phyloP scores from a whole-genome alignment of 164 flowering plant genomes.

The Sedum album region DNA sequence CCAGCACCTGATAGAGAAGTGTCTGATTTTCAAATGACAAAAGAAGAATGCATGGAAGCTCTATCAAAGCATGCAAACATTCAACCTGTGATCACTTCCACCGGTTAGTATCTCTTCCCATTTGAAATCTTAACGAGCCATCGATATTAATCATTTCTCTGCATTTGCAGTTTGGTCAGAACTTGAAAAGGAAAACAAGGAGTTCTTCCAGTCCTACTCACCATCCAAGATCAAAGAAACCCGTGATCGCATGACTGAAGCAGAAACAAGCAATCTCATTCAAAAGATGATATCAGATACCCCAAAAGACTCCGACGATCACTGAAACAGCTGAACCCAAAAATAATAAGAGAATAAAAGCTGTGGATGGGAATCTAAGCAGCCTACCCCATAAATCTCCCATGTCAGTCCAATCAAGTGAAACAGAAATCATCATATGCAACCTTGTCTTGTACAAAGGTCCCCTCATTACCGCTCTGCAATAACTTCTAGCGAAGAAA shows the following conservation, averaged over 20 bases:
- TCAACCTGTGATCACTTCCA: too few relatives aligned
- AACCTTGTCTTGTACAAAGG: background rate
- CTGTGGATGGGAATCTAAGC: too few relatives aligned
- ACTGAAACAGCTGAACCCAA: conserved; percentile 7
- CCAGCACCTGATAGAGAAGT: too few relatives aligned
- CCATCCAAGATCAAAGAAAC: conserved; percentile 21
- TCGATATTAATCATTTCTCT: background rate
- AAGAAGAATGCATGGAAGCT: too few relatives aligned
- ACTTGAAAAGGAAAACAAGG: too few relatives aligned
- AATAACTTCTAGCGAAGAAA: background rate
- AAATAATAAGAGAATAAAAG: too few relatives aligned
- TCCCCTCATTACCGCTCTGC: background rate
- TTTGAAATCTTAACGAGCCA: conserved; percentile 22
- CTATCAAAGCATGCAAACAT: conserved; percentile 48
- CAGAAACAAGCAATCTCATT: conserved; percentile 44
- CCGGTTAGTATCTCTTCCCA: conserved; percentile 85
- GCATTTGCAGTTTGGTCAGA: conserved; percentile 71
- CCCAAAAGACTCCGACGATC: conserved; percentile 23
- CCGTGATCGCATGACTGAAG: conserved; percentile 32
- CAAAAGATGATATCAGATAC: too few relatives aligned
- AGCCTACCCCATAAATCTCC: too few relatives aligned
- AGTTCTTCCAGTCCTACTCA: conserved; percentile 66
- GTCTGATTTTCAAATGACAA: too few relatives aligned
- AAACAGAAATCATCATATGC: background rate
- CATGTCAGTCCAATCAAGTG: background rate